These are phyloP conservation scores for Telfairia occidentalis DNA, from an alignment of 331 rosid genomes.

Conservation along the genomic window DNA sequence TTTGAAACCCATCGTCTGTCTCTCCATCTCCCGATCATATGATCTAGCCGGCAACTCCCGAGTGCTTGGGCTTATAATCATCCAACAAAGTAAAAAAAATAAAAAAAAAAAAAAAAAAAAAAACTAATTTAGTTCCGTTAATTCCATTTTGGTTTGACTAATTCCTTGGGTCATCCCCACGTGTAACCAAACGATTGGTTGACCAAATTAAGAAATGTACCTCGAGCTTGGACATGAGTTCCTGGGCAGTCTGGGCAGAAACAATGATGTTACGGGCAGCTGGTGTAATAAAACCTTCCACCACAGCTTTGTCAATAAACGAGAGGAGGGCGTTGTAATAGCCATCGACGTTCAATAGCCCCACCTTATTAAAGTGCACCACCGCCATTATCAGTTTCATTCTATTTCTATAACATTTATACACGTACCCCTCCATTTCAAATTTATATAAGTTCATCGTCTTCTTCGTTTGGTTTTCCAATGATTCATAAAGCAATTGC, in stretches of 20 bases:
- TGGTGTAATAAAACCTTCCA: constrained; percentile 63
- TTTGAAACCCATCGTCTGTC: neutral
- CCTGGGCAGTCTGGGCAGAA: constrained; percentile 82
- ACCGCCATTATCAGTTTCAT: too few species aligned
- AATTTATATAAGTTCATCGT: constrained; percentile 13
- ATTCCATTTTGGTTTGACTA: neutral
- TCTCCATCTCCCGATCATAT: neutral
- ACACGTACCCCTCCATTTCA: too few species aligned
- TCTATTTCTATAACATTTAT: too few species aligned
- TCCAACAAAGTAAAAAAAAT: neutral
- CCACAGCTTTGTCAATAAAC: constrained; percentile 81
- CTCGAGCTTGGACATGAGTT: constrained; percentile 80
- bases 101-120: neutral
- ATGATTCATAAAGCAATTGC: neutral
- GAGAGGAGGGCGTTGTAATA: constrained; percentile 67
- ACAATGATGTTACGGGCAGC: constrained; percentile 91
- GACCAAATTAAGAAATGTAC: constrained; percentile 14
- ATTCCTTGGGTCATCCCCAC: neutral
- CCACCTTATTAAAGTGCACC: too few species aligned
- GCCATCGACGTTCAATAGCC: constrained; percentile 79
- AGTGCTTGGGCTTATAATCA: constrained; percentile 5
- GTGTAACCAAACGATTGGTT: neutral
- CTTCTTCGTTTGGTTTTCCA: neutral
- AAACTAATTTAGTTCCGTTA: neutral
- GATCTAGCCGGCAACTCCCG: neutral